Base-by-base conservation (phyloP, 345 rosid species). In the Salix koriyanagi region DNA sequence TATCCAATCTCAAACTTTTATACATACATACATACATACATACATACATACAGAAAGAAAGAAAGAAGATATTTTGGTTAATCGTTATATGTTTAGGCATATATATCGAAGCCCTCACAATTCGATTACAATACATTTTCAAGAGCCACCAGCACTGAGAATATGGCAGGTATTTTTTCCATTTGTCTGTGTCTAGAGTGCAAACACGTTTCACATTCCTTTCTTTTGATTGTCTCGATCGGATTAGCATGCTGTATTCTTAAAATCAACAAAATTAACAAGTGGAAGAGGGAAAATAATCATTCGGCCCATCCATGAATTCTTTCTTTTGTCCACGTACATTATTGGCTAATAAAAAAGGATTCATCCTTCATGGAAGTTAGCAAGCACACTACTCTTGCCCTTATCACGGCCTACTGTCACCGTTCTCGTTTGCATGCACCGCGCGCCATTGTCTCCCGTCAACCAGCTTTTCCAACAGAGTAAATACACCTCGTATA, bases 181-280 rank as follows among this genome's bases (percentile, higher is more conserved):
- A 75, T 72, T 73, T 76, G 80, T 70, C 19, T 25, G 48, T 88
- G 90, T 90, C 90, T 71, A 79, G 72, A 79, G 70, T 82, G 81
- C 82, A 71, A 26, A 28, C 67, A 76, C 32, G 19, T 23, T 79
- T 12, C 72, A 70, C 78, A 83, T 46, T 74, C 30, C 18, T 54
- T 77, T 84, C 83, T 84, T 85, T 81, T 77, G 80, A 48, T 73
- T 74, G 71, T 79, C 72, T 82, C 36, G 7, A 36, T 36, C 37
- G 32, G 3, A 11, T 67, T 25, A 50, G 36, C 13, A 28, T 54
- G 76, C 19, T 71, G 36, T 32, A 48, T 18, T 25, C n/a, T 23
- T 37, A 78, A 76, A 77, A 32, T 80, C 70, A 77, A 81, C 70
- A 77, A 72, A 81, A 36, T 36, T 36, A 36, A 84, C 83, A 76